Evolutionary conservation across 768 basidiomycete species (phyloP).

Genomic region (Mrakia gelida): DNA sequence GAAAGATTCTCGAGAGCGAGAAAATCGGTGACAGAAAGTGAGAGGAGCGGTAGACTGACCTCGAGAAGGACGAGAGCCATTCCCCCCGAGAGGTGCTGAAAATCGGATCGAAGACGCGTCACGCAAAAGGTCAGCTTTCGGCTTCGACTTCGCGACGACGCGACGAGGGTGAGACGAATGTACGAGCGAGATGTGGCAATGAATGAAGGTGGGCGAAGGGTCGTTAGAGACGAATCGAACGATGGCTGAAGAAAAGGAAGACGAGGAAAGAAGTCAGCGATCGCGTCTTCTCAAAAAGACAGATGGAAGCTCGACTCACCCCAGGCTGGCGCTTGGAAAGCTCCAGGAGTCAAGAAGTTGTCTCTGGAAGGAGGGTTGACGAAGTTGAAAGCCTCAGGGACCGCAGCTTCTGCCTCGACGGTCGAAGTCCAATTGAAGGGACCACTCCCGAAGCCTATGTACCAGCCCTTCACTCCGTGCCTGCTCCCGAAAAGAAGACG

Average conservation of each 20-base stretch:
- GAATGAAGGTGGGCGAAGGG: neutral
- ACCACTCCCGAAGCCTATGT: neutral
- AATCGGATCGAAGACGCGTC: neutral
- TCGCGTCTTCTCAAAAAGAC: too few species aligned
- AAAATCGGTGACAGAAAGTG: too few species aligned
- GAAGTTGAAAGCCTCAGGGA: neutral
- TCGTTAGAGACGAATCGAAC: neutral
- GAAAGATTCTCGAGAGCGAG: too few species aligned
- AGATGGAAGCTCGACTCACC: neutral
- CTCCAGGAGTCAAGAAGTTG: neutral
- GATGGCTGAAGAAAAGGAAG: neutral
- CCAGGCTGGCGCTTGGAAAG: neutral
- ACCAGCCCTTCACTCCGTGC: neutral
- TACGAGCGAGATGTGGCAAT: neutral
- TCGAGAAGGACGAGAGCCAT: neutral
- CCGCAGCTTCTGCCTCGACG: neutral
- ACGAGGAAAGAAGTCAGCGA: neutral
- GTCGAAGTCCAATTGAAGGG: neutral
- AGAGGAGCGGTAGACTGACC: neutral
- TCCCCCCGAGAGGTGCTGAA: neutral
- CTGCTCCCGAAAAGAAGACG: too few species aligned
- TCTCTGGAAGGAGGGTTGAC: neutral
- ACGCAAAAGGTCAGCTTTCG: neutral
- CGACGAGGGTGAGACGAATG: neutral
- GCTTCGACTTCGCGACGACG: neutral